Evolutionary conservation across 768 basidiomycete genomes (phyloP).

Genomic region (Ramaria sp.): DNA sequence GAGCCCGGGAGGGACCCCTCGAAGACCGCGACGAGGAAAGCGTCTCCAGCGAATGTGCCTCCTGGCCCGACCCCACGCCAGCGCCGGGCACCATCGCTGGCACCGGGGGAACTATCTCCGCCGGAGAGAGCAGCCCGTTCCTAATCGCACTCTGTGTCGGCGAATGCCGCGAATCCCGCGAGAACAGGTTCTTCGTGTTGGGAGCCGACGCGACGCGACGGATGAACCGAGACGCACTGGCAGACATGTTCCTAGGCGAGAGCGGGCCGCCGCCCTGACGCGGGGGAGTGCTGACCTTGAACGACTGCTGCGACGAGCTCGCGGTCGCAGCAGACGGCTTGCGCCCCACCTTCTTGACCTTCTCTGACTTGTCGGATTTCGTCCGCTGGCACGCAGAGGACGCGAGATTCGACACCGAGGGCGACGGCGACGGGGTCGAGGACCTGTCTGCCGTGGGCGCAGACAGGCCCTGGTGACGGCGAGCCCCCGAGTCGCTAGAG

Average conservation of each 20-base stretch:
- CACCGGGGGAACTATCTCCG: slow-evolving; percentile 33
- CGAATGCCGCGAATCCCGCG: slow-evolving; percentile 15
- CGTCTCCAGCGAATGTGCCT: slow-evolving; percentile 66
- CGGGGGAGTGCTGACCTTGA: slow-evolving; percentile 24
- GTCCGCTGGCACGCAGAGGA: slow-evolving; percentile 12
- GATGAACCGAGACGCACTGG: slow-evolving; percentile 78
- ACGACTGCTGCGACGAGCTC: slow-evolving; percentile 37
- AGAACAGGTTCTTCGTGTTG: slow-evolving; percentile 86
- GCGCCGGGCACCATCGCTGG: slow-evolving; percentile 28
- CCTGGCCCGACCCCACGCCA: slow-evolving; percentile 38
- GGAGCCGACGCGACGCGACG: slow-evolving; percentile 95
- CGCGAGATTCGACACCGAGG: slow-evolving; percentile 15
- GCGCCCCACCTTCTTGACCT: slow-evolving; percentile 19
- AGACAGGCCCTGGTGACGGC: neutral
- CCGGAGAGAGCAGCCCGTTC: slow-evolving; percentile 71
- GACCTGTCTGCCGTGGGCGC: slow-evolving; percentile 15
- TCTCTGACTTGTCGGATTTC: slow-evolving; percentile 20
- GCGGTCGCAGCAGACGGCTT: slow-evolving; percentile 25
- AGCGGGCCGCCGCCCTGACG: slow-evolving; percentile 40
- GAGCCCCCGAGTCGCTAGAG: slow-evolving; percentile 51
- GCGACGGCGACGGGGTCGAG: slow-evolving; percentile 16
- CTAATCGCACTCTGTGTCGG: slow-evolving; percentile 20
- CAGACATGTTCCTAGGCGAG: slow-evolving; percentile 58
- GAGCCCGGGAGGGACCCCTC: slow-evolving; percentile 20
- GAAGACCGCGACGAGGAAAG: slow-evolving; percentile 71